Percentiles rank a stretch among this genome's conserved stretches.
phyloP scores from a whole-genome alignment of 2,329 filamentous ascomycete species.

The Penicillium sp. region DNA sequence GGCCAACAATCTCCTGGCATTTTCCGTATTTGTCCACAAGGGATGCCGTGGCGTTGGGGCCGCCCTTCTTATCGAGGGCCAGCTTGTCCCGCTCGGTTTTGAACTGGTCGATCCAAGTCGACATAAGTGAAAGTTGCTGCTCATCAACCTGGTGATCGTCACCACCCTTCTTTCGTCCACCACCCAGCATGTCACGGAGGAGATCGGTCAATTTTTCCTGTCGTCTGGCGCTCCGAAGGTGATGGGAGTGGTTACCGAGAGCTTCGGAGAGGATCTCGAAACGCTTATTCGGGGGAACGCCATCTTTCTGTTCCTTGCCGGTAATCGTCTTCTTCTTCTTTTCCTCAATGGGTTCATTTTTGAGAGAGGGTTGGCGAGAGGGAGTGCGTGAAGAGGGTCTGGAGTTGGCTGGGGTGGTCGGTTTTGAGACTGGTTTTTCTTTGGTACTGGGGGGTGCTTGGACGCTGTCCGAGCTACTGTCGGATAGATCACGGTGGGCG shows the following conservation, averaged over 20 bases:
- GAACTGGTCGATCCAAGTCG: conserved; percentile 92
- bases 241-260: conserved; percentile 72
- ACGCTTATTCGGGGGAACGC: conserved; percentile 39
- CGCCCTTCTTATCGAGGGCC: conserved; percentile 72
- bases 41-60: conserved; percentile 71
- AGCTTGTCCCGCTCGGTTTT: conserved; percentile 79
- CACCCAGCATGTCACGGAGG: conserved; percentile 77
- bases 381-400: conserved; percentile 34
- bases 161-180: conserved; percentile 69
- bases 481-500: conserved; percentile 35
- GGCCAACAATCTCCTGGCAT: conserved; percentile 94
- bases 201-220: conserved; percentile 95
- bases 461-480: conserved; percentile 39
- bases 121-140: conserved; percentile 86
- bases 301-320: conserved; percentile 38
- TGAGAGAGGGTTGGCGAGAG: conserved; percentile 37
- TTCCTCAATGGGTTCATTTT: conserved; percentile 28
- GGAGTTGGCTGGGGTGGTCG: conserved; percentile 27
- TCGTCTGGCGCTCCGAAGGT: conserved; percentile 82
- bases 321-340: conserved; percentile 28
- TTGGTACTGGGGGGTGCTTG: conserved; percentile 34
- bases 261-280: conserved; percentile 62
- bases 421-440: conserved; percentile 28
- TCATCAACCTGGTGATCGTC: conserved; percentile 58
- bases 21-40: conserved; percentile 97